Evolutionary conservation across 768 basidiomycete species (phyloP).

Genomic region (Lactarius hatsudake): DNA sequence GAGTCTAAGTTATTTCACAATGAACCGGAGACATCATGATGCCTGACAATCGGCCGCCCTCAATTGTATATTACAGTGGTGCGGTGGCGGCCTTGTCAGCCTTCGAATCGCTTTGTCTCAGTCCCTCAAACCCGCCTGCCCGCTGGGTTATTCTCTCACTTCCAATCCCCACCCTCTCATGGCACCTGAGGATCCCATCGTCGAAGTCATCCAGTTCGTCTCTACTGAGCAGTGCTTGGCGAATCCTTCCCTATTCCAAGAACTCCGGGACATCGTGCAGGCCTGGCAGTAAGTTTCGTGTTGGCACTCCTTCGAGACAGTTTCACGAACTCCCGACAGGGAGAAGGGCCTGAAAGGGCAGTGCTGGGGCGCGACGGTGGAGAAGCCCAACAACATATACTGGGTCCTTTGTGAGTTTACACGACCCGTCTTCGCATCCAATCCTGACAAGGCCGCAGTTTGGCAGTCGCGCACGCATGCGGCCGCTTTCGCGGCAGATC

Average conservation of each 20-base stretch:
- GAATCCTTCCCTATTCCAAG: constrained; percentile 7
- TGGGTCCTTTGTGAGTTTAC: constrained; percentile 17
- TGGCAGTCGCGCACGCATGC: constrained; percentile 15
- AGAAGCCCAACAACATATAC: background rate
- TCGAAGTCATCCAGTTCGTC: constrained; percentile 8
- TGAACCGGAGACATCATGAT: background rate
- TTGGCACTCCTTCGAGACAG: background rate
- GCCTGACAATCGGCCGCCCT: no score
- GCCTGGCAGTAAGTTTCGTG: constrained; percentile 10
- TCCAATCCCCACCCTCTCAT: background rate
- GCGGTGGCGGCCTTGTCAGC: background rate
- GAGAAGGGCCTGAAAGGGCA: constrained; percentile 11
- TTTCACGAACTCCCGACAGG: background rate
- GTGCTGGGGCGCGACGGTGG: constrained; percentile 8
- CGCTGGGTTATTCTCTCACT: background rate
- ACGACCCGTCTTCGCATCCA: background rate
- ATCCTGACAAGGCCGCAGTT: background rate
- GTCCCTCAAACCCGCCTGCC: background rate
- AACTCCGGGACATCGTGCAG: background rate
- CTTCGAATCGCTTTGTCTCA: background rate
- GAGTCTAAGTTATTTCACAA: no score
- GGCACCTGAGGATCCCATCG: background rate
- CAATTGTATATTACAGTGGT: background rate
- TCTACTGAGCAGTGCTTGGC: background rate
- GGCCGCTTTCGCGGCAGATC: constrained; percentile 4